Conservation (phyloP, 345 rosid genomes). For the Heritiera fomes region DNA sequence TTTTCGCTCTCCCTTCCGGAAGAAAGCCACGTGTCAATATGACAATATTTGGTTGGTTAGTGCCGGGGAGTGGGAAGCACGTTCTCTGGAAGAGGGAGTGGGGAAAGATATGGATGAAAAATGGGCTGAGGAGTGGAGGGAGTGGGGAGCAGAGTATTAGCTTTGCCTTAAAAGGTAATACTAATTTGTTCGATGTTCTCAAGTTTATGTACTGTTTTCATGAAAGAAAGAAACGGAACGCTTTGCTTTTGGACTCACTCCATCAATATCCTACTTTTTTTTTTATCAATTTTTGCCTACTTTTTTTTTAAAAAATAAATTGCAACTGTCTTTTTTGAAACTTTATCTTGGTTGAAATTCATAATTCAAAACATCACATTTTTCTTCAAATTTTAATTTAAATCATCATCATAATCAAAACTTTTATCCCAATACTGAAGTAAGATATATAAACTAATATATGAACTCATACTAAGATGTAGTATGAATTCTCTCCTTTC, state of each 20-base stretch:
- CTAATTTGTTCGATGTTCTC: background rate
- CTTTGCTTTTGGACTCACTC: no score
- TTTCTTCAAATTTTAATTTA: background rate
- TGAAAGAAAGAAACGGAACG: no score
- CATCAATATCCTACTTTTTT: no score
- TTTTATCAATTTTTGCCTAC: background rate
- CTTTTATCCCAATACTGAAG: no score
- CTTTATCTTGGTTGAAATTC: background rate
- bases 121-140: constrained; percentile 9
- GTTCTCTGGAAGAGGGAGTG: background rate
- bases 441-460: no score
- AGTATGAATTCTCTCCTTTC: no score
- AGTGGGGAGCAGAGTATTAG: background rate
- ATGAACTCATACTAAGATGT: no score
- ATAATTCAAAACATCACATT: background rate
- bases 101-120: no score
- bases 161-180: background rate
- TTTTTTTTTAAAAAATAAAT: background rate
- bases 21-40: background rate
- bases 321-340: no score
- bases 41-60: background rate
- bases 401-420: no score
- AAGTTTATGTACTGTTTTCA: no score
- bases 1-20: background rate
- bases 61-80: background rate